Evolutionary conservation across 164 flowering plant genomes (phyloP).

Genomic region (Dillenia turbinata): DNA sequence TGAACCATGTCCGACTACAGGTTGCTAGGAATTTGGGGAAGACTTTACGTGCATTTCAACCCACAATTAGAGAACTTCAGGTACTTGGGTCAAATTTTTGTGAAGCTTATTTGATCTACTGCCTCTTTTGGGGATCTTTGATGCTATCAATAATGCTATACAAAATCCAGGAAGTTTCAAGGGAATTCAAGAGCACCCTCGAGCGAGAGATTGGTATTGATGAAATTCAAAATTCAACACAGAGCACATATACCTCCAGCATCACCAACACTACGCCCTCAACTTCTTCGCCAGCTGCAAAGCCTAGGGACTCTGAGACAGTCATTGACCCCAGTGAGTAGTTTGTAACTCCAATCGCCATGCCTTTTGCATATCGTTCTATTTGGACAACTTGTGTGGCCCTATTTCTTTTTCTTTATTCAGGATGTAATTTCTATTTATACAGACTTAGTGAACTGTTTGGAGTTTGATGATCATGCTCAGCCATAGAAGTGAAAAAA

Average conservation of each 20-base stretch:
- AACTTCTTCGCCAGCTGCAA: constrained; percentile 20
- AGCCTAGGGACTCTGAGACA: constrained; percentile 23
- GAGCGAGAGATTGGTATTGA: constrained; percentile 95
- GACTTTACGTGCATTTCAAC: constrained; percentile 89
- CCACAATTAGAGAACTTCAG: constrained; percentile 96
- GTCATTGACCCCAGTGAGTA: constrained; percentile 54
- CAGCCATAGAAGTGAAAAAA: too few relatives aligned
- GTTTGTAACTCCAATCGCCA: not conserved
- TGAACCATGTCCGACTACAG: constrained; percentile 32
- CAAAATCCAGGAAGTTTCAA: constrained; percentile 76
- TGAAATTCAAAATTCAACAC: constrained; percentile 46
- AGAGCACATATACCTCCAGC: constrained; percentile 25
- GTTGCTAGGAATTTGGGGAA: constrained; percentile 93
- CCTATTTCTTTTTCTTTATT: too few relatives aligned
- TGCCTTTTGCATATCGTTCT: too few relatives aligned
- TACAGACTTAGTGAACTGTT: too few relatives aligned
- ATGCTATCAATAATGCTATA: not conserved
- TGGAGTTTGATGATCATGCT: too few relatives aligned
- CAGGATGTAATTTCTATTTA: too few relatives aligned
- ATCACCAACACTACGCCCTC: constrained; percentile 10
- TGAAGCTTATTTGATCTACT: not conserved
- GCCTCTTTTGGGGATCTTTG: too few relatives aligned
- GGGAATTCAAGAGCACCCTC: constrained; percentile 91
- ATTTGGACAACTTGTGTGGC: too few relatives aligned
- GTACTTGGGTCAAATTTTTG: constrained; percentile 23